Conservation (phyloP, 2,329 filamentous ascomycete genomes). For the Didymella arachidicola region DNA sequence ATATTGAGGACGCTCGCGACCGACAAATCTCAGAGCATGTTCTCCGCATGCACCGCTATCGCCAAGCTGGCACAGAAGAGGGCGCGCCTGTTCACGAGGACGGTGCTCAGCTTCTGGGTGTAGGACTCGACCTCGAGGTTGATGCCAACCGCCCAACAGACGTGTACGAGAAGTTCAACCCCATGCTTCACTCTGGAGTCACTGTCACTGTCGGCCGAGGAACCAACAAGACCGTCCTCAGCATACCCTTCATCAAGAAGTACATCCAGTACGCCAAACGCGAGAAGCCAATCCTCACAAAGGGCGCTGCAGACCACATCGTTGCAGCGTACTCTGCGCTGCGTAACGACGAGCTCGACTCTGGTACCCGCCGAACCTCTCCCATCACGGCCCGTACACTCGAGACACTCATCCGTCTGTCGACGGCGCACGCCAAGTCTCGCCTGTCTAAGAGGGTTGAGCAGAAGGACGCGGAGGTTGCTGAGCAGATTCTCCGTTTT, state of each 20-base stretch:
- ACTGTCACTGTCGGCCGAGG: constrained; percentile 77
- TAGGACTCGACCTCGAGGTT: constrained; percentile 80
- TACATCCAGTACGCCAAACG: constrained; percentile 98
- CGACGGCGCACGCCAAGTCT: constrained; percentile 94
- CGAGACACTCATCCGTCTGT: constrained; percentile 96
- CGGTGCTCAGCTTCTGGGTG: constrained; percentile 80
- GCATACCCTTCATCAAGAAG: constrained; percentile 98
- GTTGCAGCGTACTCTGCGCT: constrained; percentile 89
- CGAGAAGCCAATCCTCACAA: constrained; percentile 86
- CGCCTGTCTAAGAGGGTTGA: constrained; percentile 88
- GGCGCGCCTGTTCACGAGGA: constrained; percentile 93
- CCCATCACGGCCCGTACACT: constrained; percentile 97
- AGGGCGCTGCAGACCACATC: constrained; percentile 91
- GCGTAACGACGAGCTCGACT: constrained; percentile 93
- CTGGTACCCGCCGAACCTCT: constrained; percentile 90
- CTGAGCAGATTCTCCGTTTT: constrained; percentile 89
- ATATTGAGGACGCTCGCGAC: constrained; percentile 94
- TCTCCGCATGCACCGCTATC: constrained; percentile 94
- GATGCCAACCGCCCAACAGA: constrained; percentile 80
- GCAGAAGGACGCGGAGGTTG: constrained; percentile 84
- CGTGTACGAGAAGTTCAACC: constrained; percentile 95
- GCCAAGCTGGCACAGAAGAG: constrained; percentile 90
- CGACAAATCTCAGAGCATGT: constrained; percentile 95
- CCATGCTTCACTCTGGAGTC: constrained; percentile 93
- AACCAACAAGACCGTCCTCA: constrained; percentile 82